These are phyloP conservation scores for Lanmaoa pseudosensibilis DNA, from an alignment of 768 basidiomycete species.

Conservation along the genomic window DNA sequence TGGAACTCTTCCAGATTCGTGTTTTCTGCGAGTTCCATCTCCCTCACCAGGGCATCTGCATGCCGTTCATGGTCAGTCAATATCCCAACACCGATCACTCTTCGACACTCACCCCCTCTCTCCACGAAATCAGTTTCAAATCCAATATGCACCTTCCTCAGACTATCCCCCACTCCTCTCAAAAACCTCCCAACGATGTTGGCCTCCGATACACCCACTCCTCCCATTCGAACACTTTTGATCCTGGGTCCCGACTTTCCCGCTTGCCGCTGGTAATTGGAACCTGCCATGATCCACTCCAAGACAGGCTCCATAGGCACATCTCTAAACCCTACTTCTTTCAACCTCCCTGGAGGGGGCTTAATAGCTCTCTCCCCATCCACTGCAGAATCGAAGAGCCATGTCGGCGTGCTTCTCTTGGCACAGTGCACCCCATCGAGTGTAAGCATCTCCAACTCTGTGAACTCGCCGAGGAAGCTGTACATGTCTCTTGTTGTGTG, in stretches of 20 bases:
- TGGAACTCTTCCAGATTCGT: conserved; percentile 30
- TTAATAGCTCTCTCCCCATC: conserved; percentile 11
- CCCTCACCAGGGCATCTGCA: conserved; percentile 26
- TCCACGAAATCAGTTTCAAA: conserved; percentile 33
- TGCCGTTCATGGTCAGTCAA: conserved; percentile 9
- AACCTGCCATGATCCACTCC: conserved; percentile 29
- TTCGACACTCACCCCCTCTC: conserved; percentile 27
- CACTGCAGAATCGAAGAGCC: conserved; percentile 7
- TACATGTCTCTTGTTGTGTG: conserved; percentile 29
- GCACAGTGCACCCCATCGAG: conserved; percentile 31
- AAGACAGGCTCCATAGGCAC: conserved; percentile 26
- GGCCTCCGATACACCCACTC: conserved; percentile 28
- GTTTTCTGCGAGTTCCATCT: conserved; percentile 29
- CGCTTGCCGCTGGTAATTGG: conserved; percentile 11
- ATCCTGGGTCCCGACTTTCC: conserved; percentile 14
- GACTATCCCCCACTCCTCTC: conserved; percentile 17
- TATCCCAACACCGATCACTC: too few species aligned
- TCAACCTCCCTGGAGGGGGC: conserved; percentile 21
- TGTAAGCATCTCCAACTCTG: conserved; percentile 26
- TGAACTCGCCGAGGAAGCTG: conserved; percentile 28
- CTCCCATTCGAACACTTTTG: conserved; percentile 28
- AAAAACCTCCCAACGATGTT: conserved; percentile 28
- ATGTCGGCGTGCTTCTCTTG: conserved; percentile 16
- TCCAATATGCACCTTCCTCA: conserved; percentile 30
- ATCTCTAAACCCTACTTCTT: conserved; percentile 29